Evolutionary conservation across 1,284 basidiomycete species (phyloP).

Genomic region (Taiwanofungus camphoratus): DNA sequence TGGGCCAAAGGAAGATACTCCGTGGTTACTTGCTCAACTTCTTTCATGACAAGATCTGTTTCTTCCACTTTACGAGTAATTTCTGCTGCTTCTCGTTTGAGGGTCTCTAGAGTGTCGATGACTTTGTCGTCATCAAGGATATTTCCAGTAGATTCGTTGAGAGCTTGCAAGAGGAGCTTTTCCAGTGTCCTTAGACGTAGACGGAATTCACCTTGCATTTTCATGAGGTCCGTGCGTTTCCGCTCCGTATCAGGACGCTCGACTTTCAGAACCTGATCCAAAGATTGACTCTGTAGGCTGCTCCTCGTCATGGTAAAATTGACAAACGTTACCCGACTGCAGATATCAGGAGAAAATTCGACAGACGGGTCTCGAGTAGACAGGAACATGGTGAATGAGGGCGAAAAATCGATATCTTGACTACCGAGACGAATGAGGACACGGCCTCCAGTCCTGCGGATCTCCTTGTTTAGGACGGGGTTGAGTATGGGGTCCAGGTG

Average conservation of each 20-base stretch:
- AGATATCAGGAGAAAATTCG: conserved; percentile 97
- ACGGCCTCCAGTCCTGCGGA: conserved; percentile 92
- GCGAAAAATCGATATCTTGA: conserved; percentile 99
- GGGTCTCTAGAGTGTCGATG: conserved; percentile 92
- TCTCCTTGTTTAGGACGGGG: conserved; percentile 95
- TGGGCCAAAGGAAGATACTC: conserved; percentile 95
- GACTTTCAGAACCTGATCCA: conserved; percentile 95
- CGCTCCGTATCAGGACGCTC: conserved; percentile 96
- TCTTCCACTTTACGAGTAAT: conserved; percentile 97
- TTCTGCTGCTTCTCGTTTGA: conserved; percentile 97
- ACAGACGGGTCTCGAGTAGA: conserved; percentile 96
- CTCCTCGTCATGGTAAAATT: conserved; percentile 99
- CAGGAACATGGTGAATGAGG: conserved; percentile 98
- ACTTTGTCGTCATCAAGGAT: conserved; percentile 99
- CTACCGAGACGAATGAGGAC: conserved; percentile 97
- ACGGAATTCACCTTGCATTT: conserved; percentile 97
- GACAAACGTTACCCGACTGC: conserved; percentile 98
- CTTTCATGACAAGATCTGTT: conserved; percentile 92
- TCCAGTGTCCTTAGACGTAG: conserved; percentile 91
- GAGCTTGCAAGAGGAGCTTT: conserved; percentile 87
- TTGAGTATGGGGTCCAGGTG: conserved; percentile 98
- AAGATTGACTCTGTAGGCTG: conserved; percentile 95
- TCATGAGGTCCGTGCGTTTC: conserved; percentile 97
- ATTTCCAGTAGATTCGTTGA: conserved; percentile 96
- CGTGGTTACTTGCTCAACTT: conserved; percentile 92